Evolutionary conservation across 2,329 filamentous ascomycete genomes (phyloP), one percentile per base, ranked within the genome.

Genomic region (Diaporthe longicolla): DNA sequence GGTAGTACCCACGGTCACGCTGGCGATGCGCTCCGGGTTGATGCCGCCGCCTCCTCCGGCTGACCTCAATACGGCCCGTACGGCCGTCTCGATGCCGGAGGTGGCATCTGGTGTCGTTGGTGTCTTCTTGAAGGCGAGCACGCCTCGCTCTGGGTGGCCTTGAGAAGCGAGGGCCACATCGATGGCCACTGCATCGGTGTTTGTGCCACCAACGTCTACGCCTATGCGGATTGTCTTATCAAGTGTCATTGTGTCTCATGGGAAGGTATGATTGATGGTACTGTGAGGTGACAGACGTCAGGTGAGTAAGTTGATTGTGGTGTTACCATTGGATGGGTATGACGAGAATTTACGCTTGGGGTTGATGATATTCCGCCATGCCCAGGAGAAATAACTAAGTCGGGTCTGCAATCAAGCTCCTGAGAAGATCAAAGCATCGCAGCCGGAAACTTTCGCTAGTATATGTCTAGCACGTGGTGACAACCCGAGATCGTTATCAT

Each of bases 111-210:
- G 73, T 9, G 76, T 76, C 0, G 77, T 78, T 2, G 76, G 77
- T 11, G 77, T 70, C 70, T 79, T 79, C 58, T 74, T 66, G 11
- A 54, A 72, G 10, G 75, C 71, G 17, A 78, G 57, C 43, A 78
- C 72, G 59, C 75, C 76, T 19, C 71, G 65, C 82, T 84, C 76
- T 85, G 85, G 77, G 79, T 55, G 79, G 26, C 66, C 52, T 13
- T 6, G 63, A 3, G 70, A 61, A 21, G 72, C 69, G 79, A 80
- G 75, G 63, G 55, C 76, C 13, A 77, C 75, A 63, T 80, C 78
- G 32, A 80, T 74, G 40, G 78, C 73, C 19, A 80, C 78, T 48
- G 77, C 78, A 74, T 81, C 79, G 65, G 76, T 81, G 71, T 76
- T 76, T 43, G 57, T 78, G 48, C 63, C 72, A 21, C 66, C 71